Evolutionary conservation across 1,284 basidiomycete genomes (phyloP).

Genomic region (Cryptococcus sp.): DNA sequence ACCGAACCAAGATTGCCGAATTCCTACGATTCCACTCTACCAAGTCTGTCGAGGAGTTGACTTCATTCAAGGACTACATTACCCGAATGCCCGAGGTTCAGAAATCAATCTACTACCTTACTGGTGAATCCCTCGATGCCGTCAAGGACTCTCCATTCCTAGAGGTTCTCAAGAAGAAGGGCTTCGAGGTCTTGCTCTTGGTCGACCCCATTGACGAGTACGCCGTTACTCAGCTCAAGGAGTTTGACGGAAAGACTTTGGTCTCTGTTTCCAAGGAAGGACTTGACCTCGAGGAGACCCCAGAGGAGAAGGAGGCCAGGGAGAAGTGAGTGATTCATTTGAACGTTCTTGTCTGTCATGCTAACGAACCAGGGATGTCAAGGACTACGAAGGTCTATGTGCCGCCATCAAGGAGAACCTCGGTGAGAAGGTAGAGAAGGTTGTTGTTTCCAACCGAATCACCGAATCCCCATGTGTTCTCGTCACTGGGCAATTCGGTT

Average conservation of each 20-base stretch:
- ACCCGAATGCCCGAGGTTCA: conserved; percentile 99
- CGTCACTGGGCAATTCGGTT: conserved; percentile 98
- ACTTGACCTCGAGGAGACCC: conserved; percentile 97
- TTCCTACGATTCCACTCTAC: conserved; percentile 99
- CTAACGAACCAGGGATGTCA: conserved; percentile 55
- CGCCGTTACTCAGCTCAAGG: conserved; percentile 96
- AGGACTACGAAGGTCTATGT: conserved; percentile 85
- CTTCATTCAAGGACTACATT: conserved; percentile 98
- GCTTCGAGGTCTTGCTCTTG: conserved; percentile 96
- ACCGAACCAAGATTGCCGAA: conserved; percentile 98
- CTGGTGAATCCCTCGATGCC: conserved; percentile 91
- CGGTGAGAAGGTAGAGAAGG: conserved; percentile 99
- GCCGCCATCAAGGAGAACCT: conserved; percentile 96
- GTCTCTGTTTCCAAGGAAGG: conserved; percentile 99
- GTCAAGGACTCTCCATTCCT: conserved; percentile 97
- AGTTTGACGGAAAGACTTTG: conserved; percentile 98
- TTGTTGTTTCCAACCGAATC: conserved; percentile 96
- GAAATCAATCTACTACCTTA: conserved; percentile 99
- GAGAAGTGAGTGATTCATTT: conserved; percentile 56
- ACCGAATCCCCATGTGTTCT: conserved; percentile 92
- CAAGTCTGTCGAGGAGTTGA: conserved; percentile 87
- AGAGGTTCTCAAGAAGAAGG: conserved; percentile 99
- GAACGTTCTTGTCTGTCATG: not conserved
- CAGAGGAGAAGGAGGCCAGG: conserved; percentile 89
- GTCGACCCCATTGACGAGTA: conserved; percentile 99